Conservation (phyloP, 371 early-diverging fungal genomes). For the Polyrhizophydium stewartii region DNA sequence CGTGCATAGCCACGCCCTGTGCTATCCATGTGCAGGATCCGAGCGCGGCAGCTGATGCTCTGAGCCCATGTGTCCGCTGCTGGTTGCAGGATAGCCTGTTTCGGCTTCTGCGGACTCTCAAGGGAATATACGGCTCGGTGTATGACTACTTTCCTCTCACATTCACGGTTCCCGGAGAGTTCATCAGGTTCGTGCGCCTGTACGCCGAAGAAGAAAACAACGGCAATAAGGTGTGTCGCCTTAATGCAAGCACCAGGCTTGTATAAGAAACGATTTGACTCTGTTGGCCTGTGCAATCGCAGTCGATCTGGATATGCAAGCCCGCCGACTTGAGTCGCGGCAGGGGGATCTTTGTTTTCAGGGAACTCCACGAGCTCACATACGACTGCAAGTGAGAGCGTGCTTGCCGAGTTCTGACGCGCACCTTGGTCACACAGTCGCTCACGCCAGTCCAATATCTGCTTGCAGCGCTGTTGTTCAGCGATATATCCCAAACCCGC, state of each 20-base stretch:
- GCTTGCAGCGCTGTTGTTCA: conserved; percentile 34
- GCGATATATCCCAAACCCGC: conserved; percentile 34
- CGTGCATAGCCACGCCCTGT: too few relatives aligned
- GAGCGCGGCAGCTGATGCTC: too few relatives aligned
- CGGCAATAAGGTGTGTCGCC: too few relatives aligned
- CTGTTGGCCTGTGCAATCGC: not conserved
- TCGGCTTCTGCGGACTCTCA: conserved; percentile 33
- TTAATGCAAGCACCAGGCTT: too few relatives aligned
- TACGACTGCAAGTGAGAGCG: conserved; percentile 38
- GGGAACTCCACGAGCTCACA: conserved; percentile 26
- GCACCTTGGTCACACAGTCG: too few relatives aligned
- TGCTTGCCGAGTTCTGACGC: too few relatives aligned
- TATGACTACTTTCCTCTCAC: conserved; percentile 42
- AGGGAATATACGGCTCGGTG: conserved; percentile 30
- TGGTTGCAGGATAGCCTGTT: conserved; percentile 30
- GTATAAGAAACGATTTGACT: not conserved
- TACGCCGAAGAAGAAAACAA: too few relatives aligned
- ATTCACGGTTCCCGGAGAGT: conserved; percentile 39
- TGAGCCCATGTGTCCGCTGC: too few relatives aligned
- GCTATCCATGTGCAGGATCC: too few relatives aligned
- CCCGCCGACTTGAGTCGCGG: conserved; percentile 42
- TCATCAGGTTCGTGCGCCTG: conserved; percentile 30
- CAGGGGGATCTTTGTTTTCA: conserved; percentile 38
- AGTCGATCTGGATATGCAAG: conserved; percentile 43
- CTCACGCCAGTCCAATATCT: too few relatives aligned